phyloP scores from a whole-genome alignment of 2,329 filamentous ascomycete genomes.

The Diaporthe vexans region DNA sequence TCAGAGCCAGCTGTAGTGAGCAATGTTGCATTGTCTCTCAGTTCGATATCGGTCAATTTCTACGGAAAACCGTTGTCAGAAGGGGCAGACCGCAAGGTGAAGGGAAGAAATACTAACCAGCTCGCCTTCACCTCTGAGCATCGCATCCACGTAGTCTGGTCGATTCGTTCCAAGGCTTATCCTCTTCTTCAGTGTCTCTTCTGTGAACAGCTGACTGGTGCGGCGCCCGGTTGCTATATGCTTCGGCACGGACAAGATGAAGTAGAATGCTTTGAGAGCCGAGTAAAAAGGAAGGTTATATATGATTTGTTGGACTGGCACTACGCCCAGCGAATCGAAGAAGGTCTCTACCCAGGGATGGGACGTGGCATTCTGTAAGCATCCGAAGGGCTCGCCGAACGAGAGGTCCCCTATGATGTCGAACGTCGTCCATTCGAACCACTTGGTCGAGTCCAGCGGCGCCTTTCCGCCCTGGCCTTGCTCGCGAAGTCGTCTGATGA shows the following conservation, averaged over 20 bases:
- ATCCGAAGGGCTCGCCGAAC: background rate
- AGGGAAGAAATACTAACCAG: too few relatives aligned
- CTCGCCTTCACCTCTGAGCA: background rate
- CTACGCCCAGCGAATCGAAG: background rate
- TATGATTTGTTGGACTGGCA: background rate
- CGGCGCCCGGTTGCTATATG: background rate
- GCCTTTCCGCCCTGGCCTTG: background rate
- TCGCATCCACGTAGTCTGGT: background rate
- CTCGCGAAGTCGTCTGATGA: background rate
- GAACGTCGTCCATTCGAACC: background rate
- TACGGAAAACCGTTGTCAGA: background rate
- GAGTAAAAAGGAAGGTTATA: background rate
- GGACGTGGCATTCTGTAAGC: background rate
- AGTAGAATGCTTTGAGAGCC: background rate
- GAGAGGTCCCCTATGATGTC: background rate
- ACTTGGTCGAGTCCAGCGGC: background rate
- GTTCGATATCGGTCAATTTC: background rate
- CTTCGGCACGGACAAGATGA: background rate
- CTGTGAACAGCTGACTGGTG: background rate
- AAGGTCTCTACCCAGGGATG: background rate
- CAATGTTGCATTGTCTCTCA: background rate
- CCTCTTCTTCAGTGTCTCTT: background rate
- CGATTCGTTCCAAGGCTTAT: background rate
- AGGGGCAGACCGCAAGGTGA: too few relatives aligned
- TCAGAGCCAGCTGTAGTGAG: background rate